phyloP scores from a whole-genome alignment of 164 flowering plant species.

The Taxillus chinensis region DNA sequence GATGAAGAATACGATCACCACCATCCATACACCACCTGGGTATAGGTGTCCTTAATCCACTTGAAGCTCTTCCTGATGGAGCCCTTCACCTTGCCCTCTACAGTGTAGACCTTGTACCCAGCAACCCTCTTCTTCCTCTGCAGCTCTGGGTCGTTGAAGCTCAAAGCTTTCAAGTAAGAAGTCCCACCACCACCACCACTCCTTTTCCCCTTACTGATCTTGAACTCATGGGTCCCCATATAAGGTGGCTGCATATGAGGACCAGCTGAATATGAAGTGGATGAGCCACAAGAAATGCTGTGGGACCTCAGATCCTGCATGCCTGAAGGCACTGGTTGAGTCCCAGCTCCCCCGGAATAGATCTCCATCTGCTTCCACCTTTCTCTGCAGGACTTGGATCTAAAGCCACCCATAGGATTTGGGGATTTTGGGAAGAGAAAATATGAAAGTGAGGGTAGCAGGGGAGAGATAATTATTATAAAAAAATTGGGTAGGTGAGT shows the following conservation, averaged over 20 bases:
- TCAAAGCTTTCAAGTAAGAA: constrained; percentile 30
- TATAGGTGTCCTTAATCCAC: too few species aligned
- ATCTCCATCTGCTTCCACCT: constrained; percentile 34
- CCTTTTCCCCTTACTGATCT: constrained; percentile 27
- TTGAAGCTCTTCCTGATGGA: constrained; percentile 27
- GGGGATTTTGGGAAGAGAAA: too few species aligned
- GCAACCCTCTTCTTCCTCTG: constrained; percentile 61
- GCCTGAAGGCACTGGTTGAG: constrained; percentile 14
- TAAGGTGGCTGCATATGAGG: neutral
- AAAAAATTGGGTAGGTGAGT: too few species aligned
- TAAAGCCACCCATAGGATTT: constrained; percentile 36
- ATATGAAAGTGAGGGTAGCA: too few species aligned
- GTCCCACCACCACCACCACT: constrained; percentile 14
- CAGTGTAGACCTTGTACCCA: constrained; percentile 43
- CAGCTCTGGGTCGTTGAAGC: constrained; percentile 43
- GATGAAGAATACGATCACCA: neutral
- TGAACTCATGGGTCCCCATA: neutral
- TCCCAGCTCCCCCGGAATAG: constrained; percentile 17
- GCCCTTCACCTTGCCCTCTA: constrained; percentile 55
- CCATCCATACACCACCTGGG: too few species aligned
- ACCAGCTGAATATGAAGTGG: neutral
- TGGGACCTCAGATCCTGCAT: constrained; percentile 51
- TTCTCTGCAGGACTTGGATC: constrained; percentile 49
- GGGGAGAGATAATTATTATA: too few species aligned
- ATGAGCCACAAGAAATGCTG: constrained; percentile 36